phyloP scores from a whole-genome alignment of 345 rosid genomes.

The Melaleuca alternifolia region DNA sequence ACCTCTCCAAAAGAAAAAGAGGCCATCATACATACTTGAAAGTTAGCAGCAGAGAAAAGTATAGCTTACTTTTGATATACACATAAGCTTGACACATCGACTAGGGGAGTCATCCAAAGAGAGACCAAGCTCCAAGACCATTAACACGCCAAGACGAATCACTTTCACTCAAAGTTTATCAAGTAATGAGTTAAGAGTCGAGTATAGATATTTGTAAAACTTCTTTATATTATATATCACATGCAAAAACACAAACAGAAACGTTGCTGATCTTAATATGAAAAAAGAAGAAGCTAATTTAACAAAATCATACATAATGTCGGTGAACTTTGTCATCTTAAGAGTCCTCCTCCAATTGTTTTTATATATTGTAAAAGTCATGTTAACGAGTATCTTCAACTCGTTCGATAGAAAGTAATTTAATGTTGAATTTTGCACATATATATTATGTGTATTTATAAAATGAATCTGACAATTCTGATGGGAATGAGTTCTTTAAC shows the following conservation, averaged over 20 bases:
- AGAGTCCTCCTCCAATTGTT: not conserved
- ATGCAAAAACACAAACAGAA: not conserved
- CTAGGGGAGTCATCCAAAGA: not conserved
- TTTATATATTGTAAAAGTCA: not conserved
- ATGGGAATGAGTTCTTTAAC: not conserved
- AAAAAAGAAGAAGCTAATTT: not conserved
- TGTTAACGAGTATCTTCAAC: not conserved
- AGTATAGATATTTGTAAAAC: not conserved
- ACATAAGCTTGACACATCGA: not conserved
- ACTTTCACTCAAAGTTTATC: fast-evolving
- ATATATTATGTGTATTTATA: not conserved
- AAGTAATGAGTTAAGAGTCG: not conserved
- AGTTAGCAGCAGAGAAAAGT: not conserved
- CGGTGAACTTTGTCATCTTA: not conserved
- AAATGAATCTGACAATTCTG: not conserved
- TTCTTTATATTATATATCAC: not conserved
- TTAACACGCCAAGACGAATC: not conserved
- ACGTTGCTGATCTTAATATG: not conserved
- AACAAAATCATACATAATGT: not conserved
- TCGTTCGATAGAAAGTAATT: not conserved
- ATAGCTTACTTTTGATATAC: not conserved
- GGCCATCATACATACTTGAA: not conserved
- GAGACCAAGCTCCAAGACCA: no score
- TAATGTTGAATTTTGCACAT: not conserved
- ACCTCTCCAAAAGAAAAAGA: not conserved